Percentiles rank a stretch among this genome's conserved stretches.
Conservation (phyloP, 2,329 filamentous ascomycete species). For the Penicillium sp. region DNA sequence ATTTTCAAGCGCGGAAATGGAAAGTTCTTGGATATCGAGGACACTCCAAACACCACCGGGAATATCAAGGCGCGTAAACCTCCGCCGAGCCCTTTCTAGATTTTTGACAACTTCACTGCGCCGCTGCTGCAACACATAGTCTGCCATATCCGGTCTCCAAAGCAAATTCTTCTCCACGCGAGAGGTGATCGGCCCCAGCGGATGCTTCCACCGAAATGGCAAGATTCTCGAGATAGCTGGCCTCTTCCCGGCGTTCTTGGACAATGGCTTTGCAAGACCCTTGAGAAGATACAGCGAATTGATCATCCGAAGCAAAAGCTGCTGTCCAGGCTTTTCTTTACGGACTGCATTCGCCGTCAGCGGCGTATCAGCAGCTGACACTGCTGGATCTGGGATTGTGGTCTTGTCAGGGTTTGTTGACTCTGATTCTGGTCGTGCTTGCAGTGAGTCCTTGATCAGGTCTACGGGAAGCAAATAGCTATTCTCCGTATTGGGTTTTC, state of each 20-base stretch:
- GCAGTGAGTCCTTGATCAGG: slow-evolving; percentile 35
- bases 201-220: slow-evolving; percentile 41
- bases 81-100: slow-evolving; percentile 38
- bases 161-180: slow-evolving; percentile 36
- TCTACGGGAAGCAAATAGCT: slow-evolving; percentile 40
- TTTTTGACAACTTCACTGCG: slow-evolving; percentile 38
- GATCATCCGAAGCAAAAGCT: slow-evolving; percentile 31
- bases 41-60: slow-evolving; percentile 31
- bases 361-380: not conserved
- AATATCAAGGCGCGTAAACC: slow-evolving; percentile 20
- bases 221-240: slow-evolving; percentile 27
- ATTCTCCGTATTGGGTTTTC: slow-evolving; percentile 28
- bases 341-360: not conserved
- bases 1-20: slow-evolving; percentile 22
- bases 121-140: slow-evolving; percentile 43
- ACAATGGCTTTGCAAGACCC: slow-evolving; percentile 20
- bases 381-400: not conserved
- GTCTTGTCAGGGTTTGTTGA: not conserved
- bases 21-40: slow-evolving; percentile 24
- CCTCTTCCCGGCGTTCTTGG: slow-evolving; percentile 12
- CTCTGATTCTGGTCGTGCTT: not conserved
- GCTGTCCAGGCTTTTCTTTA: slow-evolving; percentile 8
- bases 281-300: slow-evolving; percentile 31
- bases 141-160: slow-evolving; percentile 53
- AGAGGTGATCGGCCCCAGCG: slow-evolving; percentile 30